Evolutionary conservation across 139 green algal species (phyloP).

Genomic region (Chlamydomonas sp.): DNA sequence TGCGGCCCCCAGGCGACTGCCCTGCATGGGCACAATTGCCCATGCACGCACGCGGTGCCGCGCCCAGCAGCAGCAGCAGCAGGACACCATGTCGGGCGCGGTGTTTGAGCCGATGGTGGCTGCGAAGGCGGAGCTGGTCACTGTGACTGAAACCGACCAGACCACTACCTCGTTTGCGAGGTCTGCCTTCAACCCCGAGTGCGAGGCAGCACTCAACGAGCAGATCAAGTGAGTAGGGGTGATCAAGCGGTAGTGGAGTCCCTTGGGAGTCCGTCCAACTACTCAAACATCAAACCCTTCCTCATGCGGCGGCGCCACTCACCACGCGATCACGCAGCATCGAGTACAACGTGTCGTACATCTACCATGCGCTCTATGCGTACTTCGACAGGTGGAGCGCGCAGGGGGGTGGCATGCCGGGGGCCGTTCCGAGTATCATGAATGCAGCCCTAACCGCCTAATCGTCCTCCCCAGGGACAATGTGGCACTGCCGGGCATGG

Average conservation of each 20-base stretch:
- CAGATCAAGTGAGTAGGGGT: conserved; percentile 85
- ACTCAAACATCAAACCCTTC: neutral
- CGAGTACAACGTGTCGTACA: conserved; percentile 85
- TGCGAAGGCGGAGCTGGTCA: too few species aligned
- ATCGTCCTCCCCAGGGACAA: conserved; percentile 77
- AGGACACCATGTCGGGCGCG: too few species aligned
- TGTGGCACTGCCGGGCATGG: conserved; percentile 84
- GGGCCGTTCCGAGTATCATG: too few species aligned
- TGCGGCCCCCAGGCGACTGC: too few species aligned
- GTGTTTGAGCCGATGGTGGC: too few species aligned
- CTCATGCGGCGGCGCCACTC: neutral
- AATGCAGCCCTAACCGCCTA: neutral
- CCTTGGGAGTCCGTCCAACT: neutral
- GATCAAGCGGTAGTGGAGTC: neutral
- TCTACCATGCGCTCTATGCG: conserved; percentile 87
- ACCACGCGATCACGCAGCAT: conserved; percentile 43
- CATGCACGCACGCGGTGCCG: too few species aligned
- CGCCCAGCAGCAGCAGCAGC: too few species aligned
- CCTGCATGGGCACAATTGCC: too few species aligned
- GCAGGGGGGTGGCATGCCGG: too few species aligned
- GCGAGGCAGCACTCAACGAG: conserved; percentile 89
- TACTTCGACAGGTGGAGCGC: conserved; percentile 72
- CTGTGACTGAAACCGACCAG: conserved; percentile 1
- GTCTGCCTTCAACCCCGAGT: conserved; percentile 36
- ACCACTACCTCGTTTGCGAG: neutral